Percentiles rank a stretch among this genome's conserved stretches.
Conservation (phyloP, 495 filamentous ascomycete species). For the Schizothecium vesticola region DNA sequence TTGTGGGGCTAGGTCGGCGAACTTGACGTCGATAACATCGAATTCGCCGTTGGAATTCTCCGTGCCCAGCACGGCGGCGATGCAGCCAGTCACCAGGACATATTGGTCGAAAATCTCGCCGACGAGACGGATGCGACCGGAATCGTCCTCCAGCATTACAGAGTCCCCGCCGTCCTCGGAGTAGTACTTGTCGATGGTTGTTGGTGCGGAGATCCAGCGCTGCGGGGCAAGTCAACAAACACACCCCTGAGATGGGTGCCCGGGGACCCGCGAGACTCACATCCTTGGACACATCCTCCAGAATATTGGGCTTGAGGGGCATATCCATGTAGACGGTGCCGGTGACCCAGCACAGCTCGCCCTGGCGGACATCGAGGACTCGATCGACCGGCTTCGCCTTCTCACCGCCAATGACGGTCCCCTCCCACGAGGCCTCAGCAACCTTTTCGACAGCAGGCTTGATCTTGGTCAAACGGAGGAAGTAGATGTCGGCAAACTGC, state of each 20-base stretch:
- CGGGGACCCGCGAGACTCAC: conserved; percentile 40
- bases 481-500: conserved; percentile 97
- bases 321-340: conserved; percentile 97
- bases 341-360: conserved; percentile 89
- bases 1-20: conserved; percentile 80
- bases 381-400: conserved; percentile 67
- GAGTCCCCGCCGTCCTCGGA: conserved; percentile 54
- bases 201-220: conserved; percentile 83
- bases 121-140: conserved; percentile 77
- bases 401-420: conserved; percentile 73
- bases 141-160: conserved; percentile 92
- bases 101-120: conserved; percentile 59
- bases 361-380: conserved; percentile 92
- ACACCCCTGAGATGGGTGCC: background rate
- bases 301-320: conserved; percentile 92
- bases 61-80: conserved; percentile 85
- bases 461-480: conserved; percentile 79
- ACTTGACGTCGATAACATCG: conserved; percentile 80
- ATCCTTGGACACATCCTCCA: conserved; percentile 92
- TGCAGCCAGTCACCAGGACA: conserved; percentile 82
- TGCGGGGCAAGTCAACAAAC: conserved; percentile 24
- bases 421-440: conserved; percentile 71
- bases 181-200: conserved; percentile 70
- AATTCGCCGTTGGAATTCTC: conserved; percentile 91
- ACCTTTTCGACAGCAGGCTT: conserved; percentile 75